These are phyloP conservation scores for Ceratobasidium sp. DNA, from an alignment of 1,284 basidiomycete species.

Conservation along the genomic window DNA sequence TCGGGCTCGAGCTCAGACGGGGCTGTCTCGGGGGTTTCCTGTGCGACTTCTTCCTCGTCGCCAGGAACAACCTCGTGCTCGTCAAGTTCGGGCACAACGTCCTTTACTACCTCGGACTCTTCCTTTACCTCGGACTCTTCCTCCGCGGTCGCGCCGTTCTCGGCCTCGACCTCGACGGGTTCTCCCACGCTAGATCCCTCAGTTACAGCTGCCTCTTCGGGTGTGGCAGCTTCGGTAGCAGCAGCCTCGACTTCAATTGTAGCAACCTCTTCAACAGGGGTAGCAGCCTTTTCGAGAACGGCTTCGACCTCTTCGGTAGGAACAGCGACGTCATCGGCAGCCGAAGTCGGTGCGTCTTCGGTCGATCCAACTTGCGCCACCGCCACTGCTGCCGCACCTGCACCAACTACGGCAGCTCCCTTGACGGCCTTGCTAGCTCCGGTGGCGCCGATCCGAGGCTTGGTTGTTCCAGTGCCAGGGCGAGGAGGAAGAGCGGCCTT, in stretches of 20 bases:
- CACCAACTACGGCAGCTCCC: not conserved
- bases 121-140: not conserved
- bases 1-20: not conserved
- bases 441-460: slow-evolving; percentile 1
- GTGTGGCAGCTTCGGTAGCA: not conserved
- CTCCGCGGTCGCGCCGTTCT: not conserved
- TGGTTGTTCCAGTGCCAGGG: not conserved
- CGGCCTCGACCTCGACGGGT: not conserved
- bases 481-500: slow-evolving; percentile 26
- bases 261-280: slow-evolving; percentile 9
- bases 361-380: not conserved
- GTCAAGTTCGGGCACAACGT: not conserved
- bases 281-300: not conserved
- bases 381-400: not conserved
- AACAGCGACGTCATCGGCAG: not conserved
- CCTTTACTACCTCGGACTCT: not conserved
- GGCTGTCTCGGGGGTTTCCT: no score
- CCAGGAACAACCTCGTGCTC: slow-evolving; percentile 2
- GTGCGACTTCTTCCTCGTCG: not conserved
- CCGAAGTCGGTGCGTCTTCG: slow-evolving; percentile 34
- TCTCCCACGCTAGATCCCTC: not conserved
- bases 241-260: not conserved
- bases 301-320: not conserved
- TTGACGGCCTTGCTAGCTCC: slow-evolving; percentile 7
- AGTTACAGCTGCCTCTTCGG: not conserved